Evolutionary conservation across 805 yeast genomes (phyloP).

Genomic region (Starmerella tilneyi): DNA sequence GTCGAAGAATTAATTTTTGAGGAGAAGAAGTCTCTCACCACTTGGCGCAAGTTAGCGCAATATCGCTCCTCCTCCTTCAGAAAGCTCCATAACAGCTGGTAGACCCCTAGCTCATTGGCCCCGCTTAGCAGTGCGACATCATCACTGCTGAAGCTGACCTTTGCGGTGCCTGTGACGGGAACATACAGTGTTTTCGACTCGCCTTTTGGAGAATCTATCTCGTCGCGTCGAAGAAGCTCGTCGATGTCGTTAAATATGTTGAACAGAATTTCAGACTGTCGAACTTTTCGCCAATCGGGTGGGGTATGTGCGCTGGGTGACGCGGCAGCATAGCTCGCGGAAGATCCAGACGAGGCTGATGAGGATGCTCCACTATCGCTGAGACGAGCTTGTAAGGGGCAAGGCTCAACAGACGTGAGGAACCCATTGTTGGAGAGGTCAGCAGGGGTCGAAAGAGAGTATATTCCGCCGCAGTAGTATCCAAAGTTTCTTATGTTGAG

Average conservation of each 20-base stretch:
- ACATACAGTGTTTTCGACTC: neutral
- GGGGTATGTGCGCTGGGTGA: neutral
- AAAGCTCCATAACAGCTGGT: neutral
- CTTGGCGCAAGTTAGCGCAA: conserved; percentile 8
- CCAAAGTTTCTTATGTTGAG: conserved; percentile 8
- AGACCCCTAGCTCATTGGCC: neutral
- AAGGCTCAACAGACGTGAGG: conserved; percentile 16
- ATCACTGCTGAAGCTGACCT: neutral
- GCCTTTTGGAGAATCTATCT: too few relatives aligned
- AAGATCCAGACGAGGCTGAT: too few relatives aligned
- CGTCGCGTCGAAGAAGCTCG: neutral
- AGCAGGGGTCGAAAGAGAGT: conserved; percentile 9
- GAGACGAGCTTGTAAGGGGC: conserved; percentile 8
- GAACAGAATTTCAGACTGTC: neutral
- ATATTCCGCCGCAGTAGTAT: conserved; percentile 20
- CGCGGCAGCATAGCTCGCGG: too few relatives aligned
- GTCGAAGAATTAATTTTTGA: neutral
- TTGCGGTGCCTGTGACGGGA: neutral
- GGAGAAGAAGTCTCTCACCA: conserved; percentile 2
- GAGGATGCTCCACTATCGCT: neutral
- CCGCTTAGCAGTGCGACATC: neutral
- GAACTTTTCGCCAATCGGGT: neutral
- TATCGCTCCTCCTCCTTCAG: conserved; percentile 10
- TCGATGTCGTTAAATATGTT: conserved; percentile 16
- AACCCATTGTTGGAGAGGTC: conserved; percentile 14